phyloP scores from a whole-genome alignment of 257 asterid species.

The Plantago ovata region DNA sequence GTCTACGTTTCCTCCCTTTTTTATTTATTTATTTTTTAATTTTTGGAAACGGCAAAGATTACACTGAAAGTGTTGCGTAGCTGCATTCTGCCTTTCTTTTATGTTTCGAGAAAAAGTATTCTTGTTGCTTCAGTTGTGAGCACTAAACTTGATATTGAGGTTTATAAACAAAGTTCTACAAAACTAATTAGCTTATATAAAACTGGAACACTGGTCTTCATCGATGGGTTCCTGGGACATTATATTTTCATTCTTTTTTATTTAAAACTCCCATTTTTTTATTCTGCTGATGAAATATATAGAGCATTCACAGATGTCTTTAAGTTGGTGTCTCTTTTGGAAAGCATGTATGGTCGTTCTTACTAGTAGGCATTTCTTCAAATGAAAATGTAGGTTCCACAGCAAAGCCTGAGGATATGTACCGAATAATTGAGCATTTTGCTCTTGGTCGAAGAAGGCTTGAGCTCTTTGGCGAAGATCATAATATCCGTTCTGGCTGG shows the following conservation, averaged over 20 bases:
- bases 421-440: conserved; percentile 95
- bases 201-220: not conserved
- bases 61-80: not conserved
- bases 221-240: not conserved
- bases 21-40: too few relatives aligned
- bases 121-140: conserved; percentile 1
- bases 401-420: conserved; percentile 98
- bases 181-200: not conserved
- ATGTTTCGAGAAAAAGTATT: not conserved
- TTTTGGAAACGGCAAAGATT: too few relatives aligned
- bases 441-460: conserved; percentile 98
- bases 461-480: conserved; percentile 99
- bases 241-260: not conserved
- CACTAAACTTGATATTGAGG: conserved; percentile 6
- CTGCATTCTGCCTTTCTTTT: not conserved
- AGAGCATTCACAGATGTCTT: not conserved
- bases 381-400: conserved; percentile 65
- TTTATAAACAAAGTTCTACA: not conserved
- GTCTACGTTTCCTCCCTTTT: too few relatives aligned
- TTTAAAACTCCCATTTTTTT: not conserved
- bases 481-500: conserved; percentile 97
- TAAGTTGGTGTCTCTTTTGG: conserved; percentile 4
- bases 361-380: conserved; percentile 9
- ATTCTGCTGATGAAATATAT: conserved; percentile 13
- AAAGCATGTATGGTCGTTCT: conserved; percentile 10